Evolutionary conservation across 176 grass and related monocot species (phyloP).

Genomic region (Neostapfia colusana): DNA sequence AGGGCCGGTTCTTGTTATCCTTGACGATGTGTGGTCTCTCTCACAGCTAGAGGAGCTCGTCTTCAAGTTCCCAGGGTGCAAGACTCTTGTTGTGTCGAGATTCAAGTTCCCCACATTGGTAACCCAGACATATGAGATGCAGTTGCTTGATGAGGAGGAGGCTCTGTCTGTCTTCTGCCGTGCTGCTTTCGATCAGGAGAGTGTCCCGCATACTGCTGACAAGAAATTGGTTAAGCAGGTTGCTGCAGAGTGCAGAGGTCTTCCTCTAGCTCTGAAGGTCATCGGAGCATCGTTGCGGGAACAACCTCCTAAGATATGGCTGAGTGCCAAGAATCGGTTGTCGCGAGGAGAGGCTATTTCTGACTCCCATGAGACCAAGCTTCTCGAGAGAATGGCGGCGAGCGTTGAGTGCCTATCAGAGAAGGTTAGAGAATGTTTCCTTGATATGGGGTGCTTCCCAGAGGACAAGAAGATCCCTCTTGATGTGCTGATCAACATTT

Average conservation of each 20-base stretch:
- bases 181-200: conserved; percentile 65
- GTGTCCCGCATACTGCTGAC: conserved; percentile 62
- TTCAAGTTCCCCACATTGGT: conserved; percentile 78
- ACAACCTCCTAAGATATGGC: conserved; percentile 88
- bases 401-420: conserved; percentile 71
- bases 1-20: conserved; percentile 76
- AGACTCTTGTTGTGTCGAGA: conserved; percentile 82
- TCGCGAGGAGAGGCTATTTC: conserved; percentile 83
- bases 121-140: conserved; percentile 63
- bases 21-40: conserved; percentile 93
- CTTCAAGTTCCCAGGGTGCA: conserved; percentile 80
- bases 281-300: conserved; percentile 76
- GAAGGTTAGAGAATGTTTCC: conserved; percentile 87
- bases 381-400: conserved; percentile 81
- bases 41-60: conserved; percentile 77
- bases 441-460: conserved; percentile 91
- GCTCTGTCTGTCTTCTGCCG: conserved; percentile 82
- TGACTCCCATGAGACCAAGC: conserved; percentile 82
- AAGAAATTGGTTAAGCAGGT: conserved; percentile 95
- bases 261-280: conserved; percentile 90
- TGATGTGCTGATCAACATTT: conserved; percentile 85
- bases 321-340: conserved; percentile 89
- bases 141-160: conserved; percentile 73
- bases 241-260: conserved; percentile 86
- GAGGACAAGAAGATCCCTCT: conserved; percentile 98